Evolutionary conservation across 306 rosid genomes (phyloP), one percentile per base, ranked within the genome.

Genomic region (Lathyrus tuberosus): DNA sequence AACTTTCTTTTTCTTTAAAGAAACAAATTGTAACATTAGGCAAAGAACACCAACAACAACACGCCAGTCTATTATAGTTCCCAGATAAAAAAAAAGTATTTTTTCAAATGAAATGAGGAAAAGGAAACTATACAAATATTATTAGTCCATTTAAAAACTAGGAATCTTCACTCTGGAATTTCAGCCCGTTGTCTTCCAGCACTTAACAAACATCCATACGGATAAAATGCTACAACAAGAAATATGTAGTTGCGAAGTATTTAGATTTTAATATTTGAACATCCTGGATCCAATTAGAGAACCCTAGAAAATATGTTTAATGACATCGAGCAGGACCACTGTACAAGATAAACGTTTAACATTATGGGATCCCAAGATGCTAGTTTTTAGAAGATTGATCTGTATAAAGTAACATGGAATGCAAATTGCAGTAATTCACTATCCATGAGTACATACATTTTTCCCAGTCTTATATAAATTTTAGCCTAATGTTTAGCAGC

Each of bases 241-340:
- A 31, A 16, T 13, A 60, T 78, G 78, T 38, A 49, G 47, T 51
- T 67, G 75, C 46, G 22, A 66, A 65, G 57, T 58, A 63, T 47
- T 40, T 57, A 58, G 35, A 40, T 67, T 37, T 59, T 16, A 58
- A 18, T 65, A 31, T 74, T 74, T 53, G 49, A 65, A 57, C 67
- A 65, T 35, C 60, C 62, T 24, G 67, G 42, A 46, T 53, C 33
- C 31, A 62, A 51, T 31, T 58, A 70, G 62, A 52, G 63, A 57
- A 59, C 53, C 54, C 47, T 64, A 58, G n/a, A 37, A 24, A 58
- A 71, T 58, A 73, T 56, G 56, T 69, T 18, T 17, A 58, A 62
- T 59, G 41, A 44, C 41, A 67, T 57, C 13, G 56, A 47, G 37
- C 20, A 44, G 37, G 33, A 24, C 40, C 57, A 56, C n/a, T 47